A percentile compares a stretch with the other conserved stretches of the same genome.
Evolutionary conservation across 768 basidiomycete genomes (phyloP).

Genomic region (Pulveroboletus sp.): DNA sequence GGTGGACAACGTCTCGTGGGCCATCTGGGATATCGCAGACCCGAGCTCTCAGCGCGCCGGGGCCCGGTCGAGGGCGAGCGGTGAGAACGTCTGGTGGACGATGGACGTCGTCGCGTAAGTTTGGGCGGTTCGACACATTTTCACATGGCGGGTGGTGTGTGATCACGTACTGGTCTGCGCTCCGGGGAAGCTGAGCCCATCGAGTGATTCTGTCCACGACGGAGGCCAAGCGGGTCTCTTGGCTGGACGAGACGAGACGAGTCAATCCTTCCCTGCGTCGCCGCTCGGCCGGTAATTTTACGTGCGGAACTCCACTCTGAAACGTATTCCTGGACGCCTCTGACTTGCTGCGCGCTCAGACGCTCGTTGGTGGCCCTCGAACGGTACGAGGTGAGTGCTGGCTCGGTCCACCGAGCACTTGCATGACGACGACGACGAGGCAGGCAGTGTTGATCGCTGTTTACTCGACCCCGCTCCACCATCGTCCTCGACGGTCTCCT

Average conservation of each 20-base stretch:
- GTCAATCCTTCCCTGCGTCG: not conserved
- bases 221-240: not conserved
- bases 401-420: not conserved
- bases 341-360: not conserved
- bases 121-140: not conserved
- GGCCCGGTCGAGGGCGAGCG: not conserved
- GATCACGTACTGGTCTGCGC: not conserved
- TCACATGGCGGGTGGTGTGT: not conserved
- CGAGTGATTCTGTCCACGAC: not conserved
- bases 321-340: not conserved
- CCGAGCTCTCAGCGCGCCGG: not conserved
- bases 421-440: constrained; percentile 2
- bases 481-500: not conserved
- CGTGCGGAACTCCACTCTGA: not conserved
- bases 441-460: constrained; percentile 20
- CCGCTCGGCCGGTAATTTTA: not conserved
- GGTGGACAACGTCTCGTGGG: no score
- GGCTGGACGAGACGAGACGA: not conserved
- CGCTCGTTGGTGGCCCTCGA: no score
- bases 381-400: not conserved
- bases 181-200: not conserved
- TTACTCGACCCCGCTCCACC: constrained; percentile 1
- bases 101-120: not conserved
- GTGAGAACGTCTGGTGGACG: not conserved
- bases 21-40: not conserved